Percentiles rank a stretch among this genome's conserved stretches.
Evolutionary conservation across 1,139 yeast species (phyloP).

Genomic region (Hyphopichia burtonii): DNA sequence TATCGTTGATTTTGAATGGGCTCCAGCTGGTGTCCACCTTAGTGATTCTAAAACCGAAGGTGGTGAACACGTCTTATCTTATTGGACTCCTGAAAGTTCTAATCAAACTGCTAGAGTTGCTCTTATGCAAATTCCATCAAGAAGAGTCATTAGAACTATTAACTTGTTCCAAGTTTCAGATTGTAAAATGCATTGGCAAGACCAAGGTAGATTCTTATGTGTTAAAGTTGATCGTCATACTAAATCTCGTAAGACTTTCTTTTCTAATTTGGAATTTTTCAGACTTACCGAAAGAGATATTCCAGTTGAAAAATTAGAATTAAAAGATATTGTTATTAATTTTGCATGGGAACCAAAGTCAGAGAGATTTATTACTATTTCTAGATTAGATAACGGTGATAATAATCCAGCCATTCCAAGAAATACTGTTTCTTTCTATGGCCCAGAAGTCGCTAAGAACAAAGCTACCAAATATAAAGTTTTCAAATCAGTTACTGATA

Average conservation of each 20-base stretch:
- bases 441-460: slow-evolving; percentile 82
- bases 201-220: slow-evolving; percentile 78
- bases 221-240: slow-evolving; percentile 97
- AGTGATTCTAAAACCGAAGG: slow-evolving; percentile 52
- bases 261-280: slow-evolving; percentile 92
- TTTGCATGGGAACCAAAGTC: slow-evolving; percentile 97
- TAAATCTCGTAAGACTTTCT: slow-evolving; percentile 87
- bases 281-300: slow-evolving; percentile 83
- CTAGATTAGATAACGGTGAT: slow-evolving; percentile 60
- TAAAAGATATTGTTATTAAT: slow-evolving; percentile 83
- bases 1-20: slow-evolving; percentile 90
- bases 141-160: slow-evolving; percentile 81
- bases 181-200: slow-evolving; percentile 94
- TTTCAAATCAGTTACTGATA: slow-evolving; percentile 54
- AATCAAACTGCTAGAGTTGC: slow-evolving; percentile 97
- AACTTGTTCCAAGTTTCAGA: slow-evolving; percentile 93
- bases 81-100: slow-evolving; percentile 94
- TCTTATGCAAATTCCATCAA: slow-evolving; percentile 83
- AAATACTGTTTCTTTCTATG: slow-evolving; percentile 77
- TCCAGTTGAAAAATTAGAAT: slow-evolving; percentile 92
- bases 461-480: slow-evolving; percentile 48
- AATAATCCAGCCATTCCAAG: slow-evolving; percentile 70
- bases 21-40: slow-evolving; percentile 81
- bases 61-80: slow-evolving; percentile 73
- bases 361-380: slow-evolving; percentile 79